Base-by-base conservation (phyloP, 306 rosid species). In the Prunus mume region DNA sequence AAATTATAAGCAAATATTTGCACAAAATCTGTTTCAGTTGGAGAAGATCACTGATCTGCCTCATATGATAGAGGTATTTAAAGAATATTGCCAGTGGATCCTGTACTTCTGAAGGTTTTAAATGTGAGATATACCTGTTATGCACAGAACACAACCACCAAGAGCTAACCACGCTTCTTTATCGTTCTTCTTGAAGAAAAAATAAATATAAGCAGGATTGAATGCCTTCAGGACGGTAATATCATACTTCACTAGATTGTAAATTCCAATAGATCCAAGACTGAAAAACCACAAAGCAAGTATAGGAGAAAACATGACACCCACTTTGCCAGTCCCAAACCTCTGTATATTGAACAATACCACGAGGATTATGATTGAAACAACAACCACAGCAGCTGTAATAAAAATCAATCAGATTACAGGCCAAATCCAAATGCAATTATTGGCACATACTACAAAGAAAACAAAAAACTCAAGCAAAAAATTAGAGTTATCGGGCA, bases 121-220 rank as follows among this genome's bases (percentile, higher is more conserved):
- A 81, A 27, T 74, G 49, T 67, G 64, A 81, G 66, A 65, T 63
- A 45, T 88, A 95, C 98, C 98, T 86, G 98, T 95, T 77, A 95
- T 86, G 81, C 98, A 95, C 74, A 95, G 83, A 81, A 95, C 95
- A 83, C 98, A 95, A 80, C 98, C 98, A 73, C 98, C 98, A 68
- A 95, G 97, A 71, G 97, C 92, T 75, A 94, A 90, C 98, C 98
- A 92, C 9, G 97, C 98, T 41, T 60, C 62, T 63, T 27, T 83
- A 68, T 85, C 79, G 73, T 95, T 86, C 77, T 79, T 90, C 87
- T 89, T 85, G 90, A 95, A 92, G 97, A 95, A 95, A 50, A 78
- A 88, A 83, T 86, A 95, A 77, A 95, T 85, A 85, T 95, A 92
- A 77, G 86, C 89, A 1, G 99, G 97, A 90, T 95, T 92, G 86